Base-by-base conservation (phyloP, 2,329 filamentous ascomycete genomes). In the Ophiostoma sp. region DNA sequence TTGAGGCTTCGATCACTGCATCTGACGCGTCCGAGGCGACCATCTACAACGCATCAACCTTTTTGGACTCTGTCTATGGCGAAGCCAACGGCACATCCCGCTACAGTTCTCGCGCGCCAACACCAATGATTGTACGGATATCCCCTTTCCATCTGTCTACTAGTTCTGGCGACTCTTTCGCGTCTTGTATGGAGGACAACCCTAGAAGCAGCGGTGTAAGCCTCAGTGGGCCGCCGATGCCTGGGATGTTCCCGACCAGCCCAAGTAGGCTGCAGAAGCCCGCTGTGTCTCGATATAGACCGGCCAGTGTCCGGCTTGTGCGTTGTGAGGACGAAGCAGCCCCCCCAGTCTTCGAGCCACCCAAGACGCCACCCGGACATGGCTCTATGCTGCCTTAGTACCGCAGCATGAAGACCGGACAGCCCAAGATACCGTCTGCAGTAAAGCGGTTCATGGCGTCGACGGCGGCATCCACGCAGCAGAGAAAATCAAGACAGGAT, bases 21-120 rank as follows among this genome's bases (percentile, higher is more conserved):
- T 89, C 91, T 54, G 94, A 98, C 78, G 81, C 88, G 0, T 94
- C 93, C 1, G 94, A 98, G 78, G 90, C 92, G 6, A 86, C 89
- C 70, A 83, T 98, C 54, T 87, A 89, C 74, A 85, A 89, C 0
- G 93, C 93, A 1, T 83, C 89, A 2, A 83, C 87, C 20, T 97
- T 94, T 78, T 84, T 97, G 70, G 94, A 97, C 70, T 86, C 85
- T 6, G 85, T 93, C 20, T 96, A 91, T 77, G 85, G 87, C 68
- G 93, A 96, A 71, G 78, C 81, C 4, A 76, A 81, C 73, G 84
- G 81, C 73, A 82, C 85, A 71, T 86, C 84, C 70, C 86, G 86
- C 72, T 82, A 85, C 70, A 84, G 83, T 72, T 91, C 90, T 13
- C 85, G 89, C 77, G 89, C 90, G 2, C 84, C 85, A 69, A 92